These are phyloP conservation scores for Gelatoporia subvermispora DNA, from an alignment of 768 basidiomycete genomes.

Conservation along the genomic window DNA sequence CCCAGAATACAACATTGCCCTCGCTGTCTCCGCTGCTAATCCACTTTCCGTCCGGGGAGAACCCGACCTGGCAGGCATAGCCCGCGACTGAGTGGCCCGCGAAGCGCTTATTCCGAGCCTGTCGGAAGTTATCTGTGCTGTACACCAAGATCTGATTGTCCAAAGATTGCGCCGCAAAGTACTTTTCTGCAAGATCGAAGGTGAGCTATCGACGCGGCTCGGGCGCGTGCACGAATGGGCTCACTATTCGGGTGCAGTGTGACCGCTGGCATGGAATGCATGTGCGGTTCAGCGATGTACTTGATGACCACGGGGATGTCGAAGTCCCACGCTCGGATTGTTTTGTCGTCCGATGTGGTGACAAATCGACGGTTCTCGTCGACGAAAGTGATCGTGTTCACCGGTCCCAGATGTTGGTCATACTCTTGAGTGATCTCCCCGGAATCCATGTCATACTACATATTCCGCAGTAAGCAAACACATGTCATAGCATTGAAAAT, in stretches of 20 bases:
- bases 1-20: conserved; percentile 98
- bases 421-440: conserved; percentile 98
- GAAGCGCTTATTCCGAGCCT: conserved; percentile 98
- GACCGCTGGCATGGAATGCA: conserved; percentile 99
- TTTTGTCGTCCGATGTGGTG: conserved; percentile 98
- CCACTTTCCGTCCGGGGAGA: conserved; percentile 98
- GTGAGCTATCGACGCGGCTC: conserved; percentile 1
- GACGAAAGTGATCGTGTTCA: conserved; percentile 98
- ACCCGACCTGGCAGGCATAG: conserved; percentile 95
- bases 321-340: conserved; percentile 98
- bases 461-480: background rate
- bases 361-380: conserved; percentile 97
- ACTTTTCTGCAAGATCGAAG: conserved; percentile 64
- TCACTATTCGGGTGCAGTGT: conserved; percentile 91
- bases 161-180: conserved; percentile 94
- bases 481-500: background rate
- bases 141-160: conserved; percentile 99
- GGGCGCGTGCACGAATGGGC: conserved; percentile 30
- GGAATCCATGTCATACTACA: conserved; percentile 89
- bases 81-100: conserved; percentile 96
- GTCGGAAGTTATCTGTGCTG: conserved; percentile 96
- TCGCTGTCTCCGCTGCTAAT: conserved; percentile 94
- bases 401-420: conserved; percentile 96
- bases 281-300: conserved; percentile 97
- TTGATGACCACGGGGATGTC: conserved; percentile 99